These are phyloP conservation scores for Dactylellina haptotyla DNA, from an alignment of 2,329 filamentous ascomycete genomes.

Conservation along the genomic window DNA sequence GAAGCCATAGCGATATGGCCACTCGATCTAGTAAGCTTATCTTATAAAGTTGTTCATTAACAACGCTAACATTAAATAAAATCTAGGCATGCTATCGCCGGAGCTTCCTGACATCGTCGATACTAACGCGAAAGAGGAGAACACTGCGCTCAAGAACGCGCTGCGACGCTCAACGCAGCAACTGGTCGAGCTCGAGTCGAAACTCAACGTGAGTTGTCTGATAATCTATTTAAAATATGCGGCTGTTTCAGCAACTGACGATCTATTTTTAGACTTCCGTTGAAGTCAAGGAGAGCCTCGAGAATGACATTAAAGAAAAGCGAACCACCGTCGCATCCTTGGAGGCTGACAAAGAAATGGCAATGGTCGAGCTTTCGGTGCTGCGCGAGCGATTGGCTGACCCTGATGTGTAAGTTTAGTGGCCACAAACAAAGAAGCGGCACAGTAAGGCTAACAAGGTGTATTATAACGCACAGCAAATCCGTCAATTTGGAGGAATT, in stretches of 20 bases:
- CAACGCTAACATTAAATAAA: slow-evolving; percentile 8
- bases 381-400: slow-evolving; percentile 55
- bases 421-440: slow-evolving; percentile 13
- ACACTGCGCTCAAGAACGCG: slow-evolving; percentile 71
- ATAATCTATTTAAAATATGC: slow-evolving; percentile 1
- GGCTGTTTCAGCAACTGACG: slow-evolving; percentile 28
- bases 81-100: slow-evolving; percentile 41
- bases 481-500: slow-evolving; percentile 80
- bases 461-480: slow-evolving; percentile 71
- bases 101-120: slow-evolving; percentile 39
- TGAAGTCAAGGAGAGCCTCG: slow-evolving; percentile 68
- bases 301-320: slow-evolving; percentile 90
- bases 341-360: slow-evolving; percentile 56
- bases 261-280: slow-evolving; percentile 64
- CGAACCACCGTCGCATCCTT: slow-evolving; percentile 78
- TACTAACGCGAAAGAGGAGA: slow-evolving; percentile 63
- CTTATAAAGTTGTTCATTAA: not conserved
- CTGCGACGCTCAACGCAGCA: slow-evolving; percentile 82
- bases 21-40: slow-evolving; percentile 57
- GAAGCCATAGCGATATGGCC: slow-evolving; percentile 65
- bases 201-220: slow-evolving; percentile 64
- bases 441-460: not conserved
- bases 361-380: slow-evolving; percentile 48
- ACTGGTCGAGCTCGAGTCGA: slow-evolving; percentile 78
- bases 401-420: slow-evolving; percentile 56